Evolutionary conservation across 164 flowering plant genomes (phyloP).

Genomic region (Tinospora cordifolia): DNA sequence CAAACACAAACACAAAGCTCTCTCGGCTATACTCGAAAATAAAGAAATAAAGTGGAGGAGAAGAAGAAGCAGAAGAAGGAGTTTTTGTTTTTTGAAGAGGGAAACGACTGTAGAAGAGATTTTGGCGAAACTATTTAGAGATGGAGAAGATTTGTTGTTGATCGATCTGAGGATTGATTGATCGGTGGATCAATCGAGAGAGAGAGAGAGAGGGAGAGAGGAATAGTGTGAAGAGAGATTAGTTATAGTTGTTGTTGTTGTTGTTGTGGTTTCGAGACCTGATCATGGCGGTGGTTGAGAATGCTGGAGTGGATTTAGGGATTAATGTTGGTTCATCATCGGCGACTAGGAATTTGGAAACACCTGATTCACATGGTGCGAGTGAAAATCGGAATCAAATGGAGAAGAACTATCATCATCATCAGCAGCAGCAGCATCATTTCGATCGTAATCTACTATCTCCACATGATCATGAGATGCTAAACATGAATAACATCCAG

Average conservation of each 20-base stretch:
- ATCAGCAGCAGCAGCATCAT: no score
- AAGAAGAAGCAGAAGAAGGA: background rate
- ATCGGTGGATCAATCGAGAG: background rate
- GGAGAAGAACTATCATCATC: slow-evolving; percentile 11
- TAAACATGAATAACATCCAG: slow-evolving; percentile 17
- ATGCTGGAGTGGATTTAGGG: slow-evolving; percentile 38
- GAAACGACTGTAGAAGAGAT: background rate
- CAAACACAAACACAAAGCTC: background rate
- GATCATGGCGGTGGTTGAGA: slow-evolving; percentile 58
- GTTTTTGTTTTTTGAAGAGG: background rate
- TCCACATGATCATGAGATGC: slow-evolving; percentile 21
- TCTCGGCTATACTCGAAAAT: background rate
- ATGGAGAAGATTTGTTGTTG: background rate
- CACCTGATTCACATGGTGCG: slow-evolving; percentile 11
- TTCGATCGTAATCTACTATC: slow-evolving; percentile 10
- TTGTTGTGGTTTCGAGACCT: background rate
- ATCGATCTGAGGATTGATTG: background rate
- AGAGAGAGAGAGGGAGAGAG: background rate
- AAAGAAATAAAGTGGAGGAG: background rate
- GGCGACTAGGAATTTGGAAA: slow-evolving; percentile 25
- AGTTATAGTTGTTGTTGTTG: background rate
- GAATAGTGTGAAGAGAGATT: background rate
- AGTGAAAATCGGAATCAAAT: slow-evolving; percentile 21
- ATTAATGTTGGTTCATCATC: slow-evolving; percentile 22
- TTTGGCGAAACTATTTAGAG: background rate